A percentile compares a stretch with the other conserved stretches of the same genome.
phyloP scores from a whole-genome alignment of 768 basidiomycete genomes.

The Boletus barrowsii region DNA sequence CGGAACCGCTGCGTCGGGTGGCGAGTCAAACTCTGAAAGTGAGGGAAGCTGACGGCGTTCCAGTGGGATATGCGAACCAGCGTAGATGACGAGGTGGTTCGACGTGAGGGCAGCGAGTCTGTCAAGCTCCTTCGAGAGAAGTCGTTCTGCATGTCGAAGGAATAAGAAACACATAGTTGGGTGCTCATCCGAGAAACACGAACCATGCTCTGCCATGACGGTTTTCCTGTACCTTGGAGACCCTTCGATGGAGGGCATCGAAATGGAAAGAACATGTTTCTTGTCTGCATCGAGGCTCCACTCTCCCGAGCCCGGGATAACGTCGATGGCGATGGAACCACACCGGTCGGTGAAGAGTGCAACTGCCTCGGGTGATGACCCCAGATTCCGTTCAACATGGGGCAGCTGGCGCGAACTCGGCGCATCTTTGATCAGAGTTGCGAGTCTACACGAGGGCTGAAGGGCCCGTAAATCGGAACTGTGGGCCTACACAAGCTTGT shows the following conservation, averaged over 20 bases:
- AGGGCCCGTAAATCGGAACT: constrained; percentile 73
- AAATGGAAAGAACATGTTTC: constrained; percentile 58
- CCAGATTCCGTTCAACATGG: constrained; percentile 41
- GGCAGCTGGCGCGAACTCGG: constrained; percentile 61
- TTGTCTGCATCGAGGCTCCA: constrained; percentile 34
- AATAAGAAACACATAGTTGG: background rate
- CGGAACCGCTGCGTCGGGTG: constrained; percentile 16
- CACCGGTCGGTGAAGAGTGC: constrained; percentile 51
- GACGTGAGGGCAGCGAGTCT: constrained; percentile 48
- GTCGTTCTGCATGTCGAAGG: constrained; percentile 34
- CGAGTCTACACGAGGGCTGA: constrained; percentile 47
- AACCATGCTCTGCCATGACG: constrained; percentile 55
- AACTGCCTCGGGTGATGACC: constrained; percentile 36
- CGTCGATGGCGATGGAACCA: constrained; percentile 45
- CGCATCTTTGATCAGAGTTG: constrained; percentile 44
- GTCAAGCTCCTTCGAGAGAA: constrained; percentile 48
- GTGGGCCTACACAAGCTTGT: constrained; percentile 49
- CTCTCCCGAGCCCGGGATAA: constrained; percentile 37
- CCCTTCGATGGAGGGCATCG: constrained; percentile 48
- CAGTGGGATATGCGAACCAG: constrained; percentile 47
- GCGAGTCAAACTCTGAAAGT: constrained; percentile 29
- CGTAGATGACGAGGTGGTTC: constrained; percentile 64
- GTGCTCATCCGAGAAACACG: constrained; percentile 17
- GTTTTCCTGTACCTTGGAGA: constrained; percentile 43
- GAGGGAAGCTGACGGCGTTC: constrained; percentile 40